Percentiles rank a stretch among this genome's conserved stretches.
These are phyloP conservation scores for Moesziomyces sp. DNA, from an alignment of 1,284 basidiomycete species.

Conservation along the genomic window DNA sequence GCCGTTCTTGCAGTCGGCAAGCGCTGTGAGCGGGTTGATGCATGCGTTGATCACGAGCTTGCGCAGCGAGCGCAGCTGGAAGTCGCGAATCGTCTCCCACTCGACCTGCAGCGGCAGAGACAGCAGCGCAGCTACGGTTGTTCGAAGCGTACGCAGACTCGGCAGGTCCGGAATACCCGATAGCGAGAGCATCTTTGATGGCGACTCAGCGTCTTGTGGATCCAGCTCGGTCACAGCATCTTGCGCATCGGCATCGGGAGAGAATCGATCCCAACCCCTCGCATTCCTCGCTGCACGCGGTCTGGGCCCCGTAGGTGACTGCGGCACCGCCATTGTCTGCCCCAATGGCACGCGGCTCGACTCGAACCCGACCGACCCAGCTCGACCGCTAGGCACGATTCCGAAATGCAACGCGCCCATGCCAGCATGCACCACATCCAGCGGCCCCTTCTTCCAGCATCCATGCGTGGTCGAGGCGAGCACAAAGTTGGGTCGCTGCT, in stretches of 20 bases:
- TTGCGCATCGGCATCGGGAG: conserved; percentile 16
- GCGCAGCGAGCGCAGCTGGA: conserved; percentile 79
- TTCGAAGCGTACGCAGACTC: conserved; percentile 42
- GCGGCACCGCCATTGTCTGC: conserved; percentile 21
- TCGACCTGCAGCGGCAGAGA: conserved; percentile 61
- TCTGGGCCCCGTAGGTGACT: conserved; percentile 1
- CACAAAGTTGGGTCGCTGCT: conserved; percentile 83
- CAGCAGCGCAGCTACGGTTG: conserved; percentile 55
- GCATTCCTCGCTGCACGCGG: conserved; percentile 1
- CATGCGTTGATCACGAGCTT: conserved; percentile 87
- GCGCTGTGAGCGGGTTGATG: conserved; percentile 87
- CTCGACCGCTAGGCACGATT: conserved; percentile 76
- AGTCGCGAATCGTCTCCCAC: conserved; percentile 78
- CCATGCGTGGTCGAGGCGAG: conserved; percentile 86
- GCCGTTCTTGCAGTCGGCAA: conserved; percentile 84
- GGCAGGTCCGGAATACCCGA: conserved; percentile 50
- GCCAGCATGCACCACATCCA: conserved; percentile 79
- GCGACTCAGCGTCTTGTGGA: conserved; percentile 15
- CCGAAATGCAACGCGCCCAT: conserved; percentile 81
- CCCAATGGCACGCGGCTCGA: conserved; percentile 18
- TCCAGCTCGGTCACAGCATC: conserved; percentile 1
- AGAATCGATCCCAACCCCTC: conserved; percentile 38
- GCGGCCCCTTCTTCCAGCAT: conserved; percentile 70
- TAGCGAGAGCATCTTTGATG: conserved; percentile 41
- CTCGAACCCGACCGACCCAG: conserved; percentile 24